Evolutionary conservation across 768 basidiomycete genomes (phyloP), one percentile per base, ranked within the genome.

Genomic region (Pleurotus ostreatus): DNA sequence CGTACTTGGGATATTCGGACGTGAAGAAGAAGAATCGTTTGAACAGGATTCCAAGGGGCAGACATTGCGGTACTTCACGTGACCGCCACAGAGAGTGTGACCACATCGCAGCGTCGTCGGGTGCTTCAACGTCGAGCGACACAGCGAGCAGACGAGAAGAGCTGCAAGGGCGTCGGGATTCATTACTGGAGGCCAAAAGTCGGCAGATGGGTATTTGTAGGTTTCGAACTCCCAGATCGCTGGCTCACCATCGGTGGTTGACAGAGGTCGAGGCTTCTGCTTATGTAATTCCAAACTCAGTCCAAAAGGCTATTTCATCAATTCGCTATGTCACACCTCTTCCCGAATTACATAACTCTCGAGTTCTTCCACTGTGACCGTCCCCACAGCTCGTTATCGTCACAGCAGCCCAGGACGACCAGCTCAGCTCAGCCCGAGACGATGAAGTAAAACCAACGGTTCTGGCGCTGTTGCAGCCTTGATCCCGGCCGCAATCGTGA

Each of bases 81-180:
- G 89, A n/a, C 20, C 45, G 0, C 82, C 68, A 63, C 93, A 97
- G 59, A 95, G 60, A 18, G 92, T 79, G 66, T 97, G 94, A 53
- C 94, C 94, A 65, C 94, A 97, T 62, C 75, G 80, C 40, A 96
- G 84, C 0, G 75, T 94, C 74, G 62, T 87, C 70, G 74, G 92
- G 74, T 61, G 70, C 71, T 30, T 77, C 76, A 94, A 66, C 63
- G 75, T 37, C 80, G 71, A 2, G 86, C 85, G 3, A 61, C 89
- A 89, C 68, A 81, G 64, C 2, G 82, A 78, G 64, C 89, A 91
- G 53, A 57, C 55, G 56, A 87, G 71, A 55, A 82, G 64, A 38
- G 73, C 38, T 15, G 13, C 62, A 52, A 70, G 61, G 60, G 66
- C 60, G 45, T 56, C 41, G 49, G 45, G 49, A 46, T 55, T 39